Conservation (phyloP, 192 early-diverging fungal genomes). For the Podila clonocystis region DNA sequence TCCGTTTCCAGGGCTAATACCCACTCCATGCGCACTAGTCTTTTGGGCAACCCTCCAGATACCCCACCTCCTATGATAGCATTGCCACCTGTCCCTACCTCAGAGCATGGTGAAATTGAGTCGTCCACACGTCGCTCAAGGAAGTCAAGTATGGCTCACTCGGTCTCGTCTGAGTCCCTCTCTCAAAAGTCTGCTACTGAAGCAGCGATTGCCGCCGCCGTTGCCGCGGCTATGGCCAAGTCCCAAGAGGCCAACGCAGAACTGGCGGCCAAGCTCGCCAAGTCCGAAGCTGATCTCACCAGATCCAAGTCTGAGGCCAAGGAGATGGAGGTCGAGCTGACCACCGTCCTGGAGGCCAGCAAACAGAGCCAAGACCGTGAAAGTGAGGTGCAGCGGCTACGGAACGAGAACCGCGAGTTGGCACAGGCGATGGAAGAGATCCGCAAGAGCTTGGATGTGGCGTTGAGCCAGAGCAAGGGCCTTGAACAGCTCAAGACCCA, state of each 20-base stretch:
- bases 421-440: conserved; percentile 35
- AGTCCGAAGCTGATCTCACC: conserved; percentile 22
- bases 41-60: conserved; percentile 38
- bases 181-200: conserved; percentile 7
- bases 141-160: conserved; percentile 17
- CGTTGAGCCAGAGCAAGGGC: conserved; percentile 23
- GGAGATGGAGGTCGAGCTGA: conserved; percentile 27
- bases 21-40: conserved; percentile 32
- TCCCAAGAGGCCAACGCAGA: conserved; percentile 24
- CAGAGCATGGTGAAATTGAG: conserved; percentile 10
- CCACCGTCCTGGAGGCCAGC: background rate
- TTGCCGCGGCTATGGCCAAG: conserved; percentile 37
- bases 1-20: conserved; percentile 13
- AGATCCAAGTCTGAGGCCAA: conserved; percentile 10
- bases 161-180: conserved; percentile 17
- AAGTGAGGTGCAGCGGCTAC: background rate
- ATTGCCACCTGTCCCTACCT: conserved; percentile 32
- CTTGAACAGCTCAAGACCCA: conserved; percentile 36
- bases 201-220: conserved; percentile 46
- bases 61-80: conserved; percentile 46
- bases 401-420: conserved; percentile 11
- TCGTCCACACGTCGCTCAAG: conserved; percentile 7
- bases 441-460: conserved; percentile 30
- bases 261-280: conserved; percentile 13
- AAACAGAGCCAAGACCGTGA: background rate